Evolutionary conservation across 352 stramenopile species (phyloP), one percentile per base, ranked within the genome.

Genomic region (Pythium periplocum): DNA sequence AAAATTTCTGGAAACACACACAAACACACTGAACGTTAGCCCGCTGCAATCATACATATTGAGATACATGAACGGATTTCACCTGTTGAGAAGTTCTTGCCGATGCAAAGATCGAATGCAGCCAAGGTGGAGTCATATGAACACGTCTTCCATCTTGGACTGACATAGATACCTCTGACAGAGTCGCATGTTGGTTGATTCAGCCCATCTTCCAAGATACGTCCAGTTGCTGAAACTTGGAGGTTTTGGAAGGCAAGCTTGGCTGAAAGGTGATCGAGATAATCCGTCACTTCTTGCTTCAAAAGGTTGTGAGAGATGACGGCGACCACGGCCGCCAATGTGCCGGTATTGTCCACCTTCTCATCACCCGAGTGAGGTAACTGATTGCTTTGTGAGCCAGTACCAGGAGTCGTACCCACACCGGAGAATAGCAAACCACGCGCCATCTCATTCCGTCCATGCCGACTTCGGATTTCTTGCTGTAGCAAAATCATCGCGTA

Each of bases 111-210:
- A 48, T 95, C 84, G 48, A 95, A 87, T 1, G 82, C 77, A 17
- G 82, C 81, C 6, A 93, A 51, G 32, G 82, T 93, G 48, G 84
- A 87, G 43, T 90, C 75, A 40, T 78, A 81, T 17, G 78, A 68
- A 61, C 84, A 93, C 4, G 72, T 78, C 64, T 95, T 95, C 84
- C 84, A 95, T 3, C 82, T 73, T 34, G 78, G 69, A 35, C 69
- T 72, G 32, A 93, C 64, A 50, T 87, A 95, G 35, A 95, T 70
- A 32, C 84, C 84, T 8, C 80, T 73, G 9, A 91, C 77, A 3
- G 84, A 88, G 66, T 95, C 84, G 43, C 84, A 95, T 43, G 91
- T 87, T 6, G 82, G 84, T 47, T 93, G 82, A 44, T 80, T 70
- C 6, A 90, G 64, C 30, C 78, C 79, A 45, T 93, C 83, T 51